Percentiles rank a stretch among this genome's conserved stretches.
phyloP scores from a whole-genome alignment of 345 rosid genomes.

The Eucalyptus marginata region DNA sequence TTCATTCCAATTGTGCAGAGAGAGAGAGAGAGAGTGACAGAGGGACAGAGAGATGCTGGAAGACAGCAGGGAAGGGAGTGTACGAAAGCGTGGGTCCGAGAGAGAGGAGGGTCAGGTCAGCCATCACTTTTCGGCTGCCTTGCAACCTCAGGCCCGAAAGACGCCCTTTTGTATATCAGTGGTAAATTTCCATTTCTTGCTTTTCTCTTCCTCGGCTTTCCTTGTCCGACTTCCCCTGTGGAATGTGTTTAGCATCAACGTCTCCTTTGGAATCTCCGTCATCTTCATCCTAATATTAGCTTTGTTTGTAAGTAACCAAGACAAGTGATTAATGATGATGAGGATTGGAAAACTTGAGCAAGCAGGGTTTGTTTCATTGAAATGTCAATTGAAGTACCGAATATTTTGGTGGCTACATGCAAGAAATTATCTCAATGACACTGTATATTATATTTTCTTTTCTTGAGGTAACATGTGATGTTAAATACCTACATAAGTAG shows the following conservation, averaged over 20 bases:
- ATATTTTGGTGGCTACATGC: not conserved
- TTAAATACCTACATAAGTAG: not conserved
- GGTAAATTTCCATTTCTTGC: not conserved
- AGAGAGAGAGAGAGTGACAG: not conserved
- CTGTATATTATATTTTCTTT: not conserved
- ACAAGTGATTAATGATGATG: not conserved
- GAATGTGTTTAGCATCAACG: not conserved
- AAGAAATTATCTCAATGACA: not conserved
- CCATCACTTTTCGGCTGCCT: not conserved
- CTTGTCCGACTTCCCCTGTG: not conserved
- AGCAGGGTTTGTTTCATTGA: not conserved
- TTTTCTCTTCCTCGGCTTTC: not conserved
- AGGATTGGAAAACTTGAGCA: not conserved
- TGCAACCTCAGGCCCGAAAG: not conserved
- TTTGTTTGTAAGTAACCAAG: not conserved
- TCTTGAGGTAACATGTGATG: not conserved
- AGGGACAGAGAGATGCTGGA: not conserved
- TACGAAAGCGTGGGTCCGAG: not conserved
- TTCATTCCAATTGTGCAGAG: not conserved
- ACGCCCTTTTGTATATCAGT: not conserved
- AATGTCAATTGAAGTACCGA: not conserved
- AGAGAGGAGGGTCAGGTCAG: not conserved
- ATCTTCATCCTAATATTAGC: not conserved
- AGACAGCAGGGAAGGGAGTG: not conserved
- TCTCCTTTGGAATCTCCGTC: not conserved